These are phyloP conservation scores for Eragrostis tef DNA, from an alignment of 202 grass and related monocot species.

Conservation along the genomic window DNA sequence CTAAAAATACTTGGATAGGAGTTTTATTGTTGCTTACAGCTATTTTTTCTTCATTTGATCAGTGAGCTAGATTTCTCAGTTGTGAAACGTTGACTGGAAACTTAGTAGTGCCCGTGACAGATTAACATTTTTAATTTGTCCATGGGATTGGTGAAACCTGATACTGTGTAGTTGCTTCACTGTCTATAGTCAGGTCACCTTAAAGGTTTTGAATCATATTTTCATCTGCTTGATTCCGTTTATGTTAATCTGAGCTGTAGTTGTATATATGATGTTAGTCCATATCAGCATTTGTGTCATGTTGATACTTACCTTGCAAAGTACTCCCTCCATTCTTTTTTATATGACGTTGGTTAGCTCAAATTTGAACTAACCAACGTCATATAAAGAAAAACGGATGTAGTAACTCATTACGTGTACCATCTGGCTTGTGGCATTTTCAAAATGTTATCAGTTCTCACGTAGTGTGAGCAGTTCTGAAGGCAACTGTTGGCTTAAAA, in stretches of 20 bases:
- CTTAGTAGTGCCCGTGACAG: not conserved
- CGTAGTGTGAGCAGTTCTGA: constrained; percentile 10
- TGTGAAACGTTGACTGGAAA: not conserved
- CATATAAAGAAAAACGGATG: too few species aligned
- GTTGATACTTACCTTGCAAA: constrained; percentile 23
- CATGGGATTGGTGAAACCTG: not conserved
- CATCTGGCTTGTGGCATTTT: constrained; percentile 11
- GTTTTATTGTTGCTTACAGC: not conserved
- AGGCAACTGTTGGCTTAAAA: not conserved
- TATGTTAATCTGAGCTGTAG: constrained; percentile 14
- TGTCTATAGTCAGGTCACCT: not conserved
- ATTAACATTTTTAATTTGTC: not conserved
- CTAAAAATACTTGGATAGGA: constrained; percentile 1
- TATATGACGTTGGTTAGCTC: too few species aligned
- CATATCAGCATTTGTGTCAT: not conserved
- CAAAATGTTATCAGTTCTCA: constrained; percentile 13
- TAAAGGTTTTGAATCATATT: constrained; percentile 4
- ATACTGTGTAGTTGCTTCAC: constrained; percentile 31
- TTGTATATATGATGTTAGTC: not conserved
- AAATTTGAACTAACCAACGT: too few species aligned
- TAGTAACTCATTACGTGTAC: not conserved
- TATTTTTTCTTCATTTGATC: not conserved
- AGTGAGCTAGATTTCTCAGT: not conserved
- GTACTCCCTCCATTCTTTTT: too few species aligned
- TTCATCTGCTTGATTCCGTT: constrained; percentile 7